Evolutionary conservation across 345 rosid genomes (phyloP), one percentile per base, ranked within the genome.

Genomic region (Camelina sativa): DNA sequence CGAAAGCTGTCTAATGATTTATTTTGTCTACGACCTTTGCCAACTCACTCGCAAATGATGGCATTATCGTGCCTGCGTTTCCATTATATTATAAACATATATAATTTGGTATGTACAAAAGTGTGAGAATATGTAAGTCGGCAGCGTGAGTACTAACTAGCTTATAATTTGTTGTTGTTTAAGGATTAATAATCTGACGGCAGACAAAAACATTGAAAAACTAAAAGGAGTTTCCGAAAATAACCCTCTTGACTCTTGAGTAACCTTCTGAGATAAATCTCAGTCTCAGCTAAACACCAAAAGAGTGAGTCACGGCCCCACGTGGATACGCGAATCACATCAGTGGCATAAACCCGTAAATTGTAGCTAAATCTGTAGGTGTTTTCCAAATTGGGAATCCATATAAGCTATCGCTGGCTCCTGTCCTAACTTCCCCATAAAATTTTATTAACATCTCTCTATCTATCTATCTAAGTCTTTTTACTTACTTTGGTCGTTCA

Each of bases 221-320:
- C 6, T 7, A 38, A 12, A 6, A 30, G 12, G 37, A 59, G 4
- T 13, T 65, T 15, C 67, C 73, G 30, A 15, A 53, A 75, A 32
- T 61, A 61, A 41, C 57, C 67, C 61, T 48, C 30, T 5, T 0
- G n/a, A 5, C 60, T 48, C 28, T 5, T 0, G 11, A 34, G 8
- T 34, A 4, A 40, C 59, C 25, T 32, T 28, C 9, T 50, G 67
- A 35, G 0, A 11, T 41, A 51, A 51, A 75, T 66, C 28, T 23
- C 25, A 23, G 67, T 66, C 30, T 25, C 6, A 1, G 60, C 65
- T 11, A 70, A 63, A 55, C 19, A 54, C 71, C 76, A 70, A 76
- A 76, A 70, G 76, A 76, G 67, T 63, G 80, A 72, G 81, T 77
- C 77, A 77, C 25, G 73, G 58, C 25, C 80, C 73, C 81, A 77